Percentiles rank a stretch among this genome's conserved stretches.
These are phyloP conservation scores for Zymoseptoria crescenta DNA, from an alignment of 2,329 filamentous ascomycete genomes.

Conservation along the genomic window DNA sequence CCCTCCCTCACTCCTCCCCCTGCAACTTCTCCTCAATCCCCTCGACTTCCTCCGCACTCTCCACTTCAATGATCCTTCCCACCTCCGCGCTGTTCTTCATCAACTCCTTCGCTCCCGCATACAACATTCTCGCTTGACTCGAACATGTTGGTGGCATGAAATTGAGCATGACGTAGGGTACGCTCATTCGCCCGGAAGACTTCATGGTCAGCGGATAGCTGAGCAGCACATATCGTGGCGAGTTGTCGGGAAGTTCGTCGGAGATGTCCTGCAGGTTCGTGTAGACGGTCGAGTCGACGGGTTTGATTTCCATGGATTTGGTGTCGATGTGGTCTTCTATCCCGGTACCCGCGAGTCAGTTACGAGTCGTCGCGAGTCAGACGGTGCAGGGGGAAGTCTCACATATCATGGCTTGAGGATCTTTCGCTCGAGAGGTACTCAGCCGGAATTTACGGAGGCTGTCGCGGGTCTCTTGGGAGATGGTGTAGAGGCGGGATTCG, in stretches of 20 bases:
- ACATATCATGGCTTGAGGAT: slow-evolving; percentile 92
- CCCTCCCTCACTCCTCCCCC: slow-evolving; percentile 35
- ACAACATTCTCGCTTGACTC: slow-evolving; percentile 79
- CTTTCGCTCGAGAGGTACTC: slow-evolving; percentile 75
- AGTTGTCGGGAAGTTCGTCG: slow-evolving; percentile 87
- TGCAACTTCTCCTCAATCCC: slow-evolving; percentile 65
- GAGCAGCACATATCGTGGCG: slow-evolving; percentile 80
- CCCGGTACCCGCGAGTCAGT: background rate
- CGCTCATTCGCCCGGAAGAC: slow-evolving; percentile 74
- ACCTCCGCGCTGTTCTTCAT: slow-evolving; percentile 91
- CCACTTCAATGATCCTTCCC: slow-evolving; percentile 78
- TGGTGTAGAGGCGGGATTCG: slow-evolving; percentile 84
- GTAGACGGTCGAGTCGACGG: slow-evolving; percentile 73
- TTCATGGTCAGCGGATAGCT: slow-evolving; percentile 83
- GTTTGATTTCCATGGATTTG: slow-evolving; percentile 78
- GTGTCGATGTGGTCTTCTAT: slow-evolving; percentile 78
- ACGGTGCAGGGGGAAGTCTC: slow-evolving; percentile 36
- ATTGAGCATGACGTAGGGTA: slow-evolving; percentile 91
- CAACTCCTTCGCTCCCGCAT: slow-evolving; percentile 90
- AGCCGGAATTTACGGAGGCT: slow-evolving; percentile 92
- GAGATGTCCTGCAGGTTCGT: slow-evolving; percentile 69
- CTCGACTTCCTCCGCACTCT: slow-evolving; percentile 70
- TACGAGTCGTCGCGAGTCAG: slow-evolving; percentile 1
- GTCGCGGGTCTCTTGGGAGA: slow-evolving; percentile 82
- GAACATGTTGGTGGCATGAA: slow-evolving; percentile 92